Base-by-base conservation (phyloP, 148 eudicot species). In the Fagopyrum esculentum region DNA sequence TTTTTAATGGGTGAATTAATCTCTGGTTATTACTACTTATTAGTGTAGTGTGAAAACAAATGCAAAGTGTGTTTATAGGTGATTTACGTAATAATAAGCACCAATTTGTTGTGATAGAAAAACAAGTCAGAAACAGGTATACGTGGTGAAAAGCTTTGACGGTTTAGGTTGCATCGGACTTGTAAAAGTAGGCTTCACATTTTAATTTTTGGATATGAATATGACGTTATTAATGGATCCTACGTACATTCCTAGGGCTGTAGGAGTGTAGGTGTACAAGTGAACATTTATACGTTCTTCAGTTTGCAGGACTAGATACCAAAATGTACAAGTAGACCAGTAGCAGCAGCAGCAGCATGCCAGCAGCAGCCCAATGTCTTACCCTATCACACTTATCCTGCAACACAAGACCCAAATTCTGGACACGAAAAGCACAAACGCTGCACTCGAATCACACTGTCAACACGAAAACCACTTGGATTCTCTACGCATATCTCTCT, bases 261-360 rank as follows among this genome's bases (percentile, higher is more conserved):
- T 35, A 35, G 40, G 3, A 35, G 60, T 55, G 17, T 55, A 55
- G 60, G 60, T 50, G 13, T 13, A 66, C 19, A 13, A 66, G 71
- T 43, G 2, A 66, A 66, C 71, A 66, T 66, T 66, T 66, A 66
- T 66, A 10, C 71, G 17, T 43, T 66, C 35, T 66, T 13, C 46
- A 66, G 16, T 5, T 43, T 66, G 47, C 45, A 66, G 71, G 47
- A 61, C 30, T 61, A 2, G 15, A 61, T 44, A 61, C 47, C 71
- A 40, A 40, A 57, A 66, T 29, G n/a, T 29, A 30, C 44, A 2
- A 59, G 40, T 6, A 57, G 63, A 26, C 44, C 8, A 9, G 15
- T 3, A 63, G n/a, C 3, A 63, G 69, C 22, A 55, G 52, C 52
- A 49, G 12, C 12, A 22, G 26, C n/a, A n/a, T n/a, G n/a, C n/a